Percentiles rank a stretch among this genome's conserved stretches.
phyloP scores from a whole-genome alignment of 306 rosid genomes.

The Begonia loranthoides region DNA sequence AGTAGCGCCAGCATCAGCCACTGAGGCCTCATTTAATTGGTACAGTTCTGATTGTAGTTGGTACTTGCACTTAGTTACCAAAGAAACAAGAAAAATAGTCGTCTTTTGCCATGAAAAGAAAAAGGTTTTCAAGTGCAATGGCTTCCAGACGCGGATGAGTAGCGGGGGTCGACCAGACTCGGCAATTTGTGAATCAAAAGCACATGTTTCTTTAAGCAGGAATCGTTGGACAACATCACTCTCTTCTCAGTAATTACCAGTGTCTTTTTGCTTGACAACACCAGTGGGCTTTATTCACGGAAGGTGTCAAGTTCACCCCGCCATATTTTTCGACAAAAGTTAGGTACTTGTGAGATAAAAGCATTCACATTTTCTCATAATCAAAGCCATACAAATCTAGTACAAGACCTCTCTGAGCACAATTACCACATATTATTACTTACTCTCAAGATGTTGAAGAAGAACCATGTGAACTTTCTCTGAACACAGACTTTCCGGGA shows the following conservation, averaged over 20 bases:
- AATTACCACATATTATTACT: conserved; percentile 8
- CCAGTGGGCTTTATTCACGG: conserved; percentile 63
- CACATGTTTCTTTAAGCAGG: conserved; percentile 41
- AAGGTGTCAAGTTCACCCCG: conserved; percentile 83
- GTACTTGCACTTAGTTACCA: no score
- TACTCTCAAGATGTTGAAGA: conserved; percentile 14
- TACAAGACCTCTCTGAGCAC: conserved; percentile 45
- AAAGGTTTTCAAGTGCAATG: conserved; percentile 95
- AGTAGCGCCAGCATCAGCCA: conserved; percentile 72
- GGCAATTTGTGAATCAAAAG: no score
- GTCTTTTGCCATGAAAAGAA: background rate
- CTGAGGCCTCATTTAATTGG: conserved; percentile 95
- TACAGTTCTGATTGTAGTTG: no score
- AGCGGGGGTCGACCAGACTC: no score
- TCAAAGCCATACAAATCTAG: conserved; percentile 2
- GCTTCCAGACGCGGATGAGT: no score
- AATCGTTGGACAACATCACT: conserved; percentile 78
- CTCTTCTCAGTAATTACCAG: conserved; percentile 90
- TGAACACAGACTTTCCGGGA: conserved; percentile 33
- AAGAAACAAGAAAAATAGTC: background rate
- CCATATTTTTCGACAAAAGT: no score
- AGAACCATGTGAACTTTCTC: conserved; percentile 23
- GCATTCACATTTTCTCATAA: no score
- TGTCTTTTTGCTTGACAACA: conserved; percentile 71
- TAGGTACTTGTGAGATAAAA: no score